These are phyloP conservation scores for Phytomonas sp. DNA, from an alignment of 208 protist species.

Conservation along the genomic window DNA sequence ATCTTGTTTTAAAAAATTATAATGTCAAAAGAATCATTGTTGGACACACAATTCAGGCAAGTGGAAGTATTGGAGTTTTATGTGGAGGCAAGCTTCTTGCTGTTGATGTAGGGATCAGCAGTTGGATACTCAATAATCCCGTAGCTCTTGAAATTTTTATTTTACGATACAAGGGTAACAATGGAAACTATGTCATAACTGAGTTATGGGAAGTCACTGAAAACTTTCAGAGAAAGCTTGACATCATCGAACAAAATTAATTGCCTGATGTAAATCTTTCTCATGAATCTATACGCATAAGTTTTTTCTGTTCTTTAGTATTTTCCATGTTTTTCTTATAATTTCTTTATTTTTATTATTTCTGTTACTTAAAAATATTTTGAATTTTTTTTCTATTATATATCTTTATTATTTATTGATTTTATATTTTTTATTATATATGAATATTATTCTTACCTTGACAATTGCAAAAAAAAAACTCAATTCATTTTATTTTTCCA, in stretches of 20 bases:
- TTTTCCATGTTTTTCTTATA: background rate
- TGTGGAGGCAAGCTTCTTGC: slow-evolving; percentile 54
- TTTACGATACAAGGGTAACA: background rate
- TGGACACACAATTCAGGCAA: slow-evolving; percentile 58
- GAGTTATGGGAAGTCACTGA: slow-evolving; percentile 3
- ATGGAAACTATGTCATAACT: background rate
- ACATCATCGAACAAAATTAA: slow-evolving; percentile 1
- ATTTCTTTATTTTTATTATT: too few species aligned
- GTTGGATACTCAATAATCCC: slow-evolving; percentile 64
- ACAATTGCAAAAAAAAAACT: background rate
- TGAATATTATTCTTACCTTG: background rate
- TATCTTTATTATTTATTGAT: slow-evolving; percentile 3
- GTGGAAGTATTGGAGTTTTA: slow-evolving; percentile 44
- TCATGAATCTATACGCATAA: background rate
- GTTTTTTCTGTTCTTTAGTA: background rate
- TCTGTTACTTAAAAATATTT: too few species aligned
- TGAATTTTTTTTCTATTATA: background rate
- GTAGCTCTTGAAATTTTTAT: slow-evolving; percentile 42
- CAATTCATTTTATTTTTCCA: slow-evolving; percentile 12
- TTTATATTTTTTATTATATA: slow-evolving; percentile 3
- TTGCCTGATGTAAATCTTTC: background rate
- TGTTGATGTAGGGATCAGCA: slow-evolving; percentile 64
- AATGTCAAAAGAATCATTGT: slow-evolving; percentile 54
- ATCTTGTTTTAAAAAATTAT: slow-evolving; percentile 21
- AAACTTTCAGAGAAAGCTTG: background rate